These are phyloP conservation scores for Breviolum minutum DNA, from an alignment of 73 alveolate species.

Conservation along the genomic window DNA sequence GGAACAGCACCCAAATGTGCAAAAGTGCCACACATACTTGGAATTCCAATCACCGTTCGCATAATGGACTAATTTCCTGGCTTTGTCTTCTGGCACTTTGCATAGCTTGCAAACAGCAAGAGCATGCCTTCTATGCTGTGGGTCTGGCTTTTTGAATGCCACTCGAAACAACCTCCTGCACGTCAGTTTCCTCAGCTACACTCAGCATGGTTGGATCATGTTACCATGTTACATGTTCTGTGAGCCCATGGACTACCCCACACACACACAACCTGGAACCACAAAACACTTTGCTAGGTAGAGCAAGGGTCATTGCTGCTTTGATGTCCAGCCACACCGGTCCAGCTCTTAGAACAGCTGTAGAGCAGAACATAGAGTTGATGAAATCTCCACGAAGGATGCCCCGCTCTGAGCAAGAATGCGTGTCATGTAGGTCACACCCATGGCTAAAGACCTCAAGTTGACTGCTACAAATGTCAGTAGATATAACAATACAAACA, in stretches of 20 bases:
- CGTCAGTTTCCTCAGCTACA: background rate
- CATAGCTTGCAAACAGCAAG: background rate
- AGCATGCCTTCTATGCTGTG: background rate
- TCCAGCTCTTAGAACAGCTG: background rate
- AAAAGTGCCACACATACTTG: background rate
- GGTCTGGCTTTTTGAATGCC: background rate
- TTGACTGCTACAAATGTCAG: background rate
- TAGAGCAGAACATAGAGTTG: background rate
- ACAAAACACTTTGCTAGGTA: background rate
- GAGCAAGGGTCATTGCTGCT: background rate
- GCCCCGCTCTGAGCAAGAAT: background rate
- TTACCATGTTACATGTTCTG: background rate
- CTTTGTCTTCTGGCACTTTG: background rate
- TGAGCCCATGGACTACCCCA: background rate
- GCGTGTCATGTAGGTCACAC: constrained; percentile 7
- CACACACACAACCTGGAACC: background rate
- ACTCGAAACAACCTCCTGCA: background rate
- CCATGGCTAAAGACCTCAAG: constrained; percentile 6
- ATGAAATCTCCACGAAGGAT: background rate
- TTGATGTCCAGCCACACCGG: constrained; percentile 32
- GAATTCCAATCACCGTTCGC: background rate
- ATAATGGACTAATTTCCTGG: background rate
- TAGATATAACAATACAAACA: too few relatives aligned
- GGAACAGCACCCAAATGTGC: background rate
- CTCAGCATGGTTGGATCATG: background rate